Evolutionary conservation across 495 filamentous ascomycete genomes (phyloP).

Genomic region (Penicillium pulvis): DNA sequence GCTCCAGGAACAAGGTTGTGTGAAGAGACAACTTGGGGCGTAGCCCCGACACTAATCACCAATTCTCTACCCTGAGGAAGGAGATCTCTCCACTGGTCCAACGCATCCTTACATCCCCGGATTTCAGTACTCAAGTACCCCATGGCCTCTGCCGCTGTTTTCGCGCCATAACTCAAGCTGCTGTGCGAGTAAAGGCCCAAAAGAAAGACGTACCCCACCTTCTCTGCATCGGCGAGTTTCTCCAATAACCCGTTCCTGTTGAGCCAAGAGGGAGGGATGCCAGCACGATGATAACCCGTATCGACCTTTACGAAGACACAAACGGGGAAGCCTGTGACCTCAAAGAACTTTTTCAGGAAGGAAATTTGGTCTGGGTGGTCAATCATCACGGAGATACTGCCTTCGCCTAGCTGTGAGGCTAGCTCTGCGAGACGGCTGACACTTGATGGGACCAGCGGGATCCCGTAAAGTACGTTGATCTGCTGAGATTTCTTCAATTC

Average conservation of each 20-base stretch:
- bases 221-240: constrained; percentile 44
- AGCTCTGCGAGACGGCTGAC: constrained; percentile 58
- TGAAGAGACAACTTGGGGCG: constrained; percentile 69
- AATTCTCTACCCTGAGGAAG: constrained; percentile 39
- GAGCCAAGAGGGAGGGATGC: constrained; percentile 55
- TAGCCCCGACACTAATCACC: constrained; percentile 76
- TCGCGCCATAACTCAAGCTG: constrained; percentile 67
- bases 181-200: constrained; percentile 79
- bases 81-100: constrained; percentile 35
- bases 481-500: constrained; percentile 54
- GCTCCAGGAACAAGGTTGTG: constrained; percentile 40
- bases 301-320: constrained; percentile 77
- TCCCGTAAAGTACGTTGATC: constrained; percentile 74
- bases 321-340: constrained; percentile 42
- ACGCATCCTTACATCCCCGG: constrained; percentile 52
- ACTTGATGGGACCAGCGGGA: constrained; percentile 68
- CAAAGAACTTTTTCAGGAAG: constrained; percentile 40
- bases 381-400: constrained; percentile 65
- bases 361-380: constrained; percentile 69
- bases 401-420: constrained; percentile 49
- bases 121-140: constrained; percentile 63
- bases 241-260: constrained; percentile 54
- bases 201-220: constrained; percentile 43
- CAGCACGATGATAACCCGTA: constrained; percentile 75
- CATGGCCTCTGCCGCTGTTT: constrained; percentile 56